A percentile compares a stretch with the other conserved stretches of the same genome.
phyloP scores from a whole-genome alignment of 23 red algal species.

The Gracilaria domingensis region DNA sequence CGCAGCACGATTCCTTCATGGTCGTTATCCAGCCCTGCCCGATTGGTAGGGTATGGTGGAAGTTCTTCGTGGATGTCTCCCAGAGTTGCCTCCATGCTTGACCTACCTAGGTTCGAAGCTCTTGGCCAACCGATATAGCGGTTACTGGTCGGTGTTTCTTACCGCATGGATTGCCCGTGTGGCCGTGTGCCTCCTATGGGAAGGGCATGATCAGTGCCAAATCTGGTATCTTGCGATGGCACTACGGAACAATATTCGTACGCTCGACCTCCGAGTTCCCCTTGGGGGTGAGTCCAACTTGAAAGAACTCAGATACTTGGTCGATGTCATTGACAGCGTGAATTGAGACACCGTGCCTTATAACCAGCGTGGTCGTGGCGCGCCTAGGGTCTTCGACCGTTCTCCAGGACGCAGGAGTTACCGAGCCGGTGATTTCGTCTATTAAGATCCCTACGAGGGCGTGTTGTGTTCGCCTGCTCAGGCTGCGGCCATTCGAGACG shows the following conservation, averaged over 20 bases:
- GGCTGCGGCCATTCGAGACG: neutral
- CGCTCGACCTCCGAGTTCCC: neutral
- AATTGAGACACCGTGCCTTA: neutral
- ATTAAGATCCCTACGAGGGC: conserved; percentile 12
- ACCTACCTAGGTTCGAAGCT: conserved; percentile 30
- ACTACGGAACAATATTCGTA: neutral
- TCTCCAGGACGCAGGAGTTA: neutral
- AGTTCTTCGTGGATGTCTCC: conserved; percentile 2
- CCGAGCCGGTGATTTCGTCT: neutral
- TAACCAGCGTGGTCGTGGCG: neutral
- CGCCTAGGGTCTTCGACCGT: neutral
- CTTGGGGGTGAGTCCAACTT: neutral
- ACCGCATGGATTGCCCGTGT: neutral
- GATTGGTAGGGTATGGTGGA: neutral
- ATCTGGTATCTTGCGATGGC: neutral
- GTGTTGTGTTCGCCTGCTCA: neutral
- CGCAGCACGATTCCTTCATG: neutral
- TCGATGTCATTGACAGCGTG: neutral
- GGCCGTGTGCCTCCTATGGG: neutral
- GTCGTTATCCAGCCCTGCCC: conserved; percentile 11
- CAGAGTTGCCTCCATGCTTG: conserved; percentile 12
- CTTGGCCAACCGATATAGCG: neutral
- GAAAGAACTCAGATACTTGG: neutral
- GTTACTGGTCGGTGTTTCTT: conserved; percentile 5
- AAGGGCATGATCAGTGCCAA: neutral